Evolutionary conservation across 768 basidiomycete species (phyloP), one percentile per base, ranked within the genome.

Genomic region (Collybiopsis confluens): DNA sequence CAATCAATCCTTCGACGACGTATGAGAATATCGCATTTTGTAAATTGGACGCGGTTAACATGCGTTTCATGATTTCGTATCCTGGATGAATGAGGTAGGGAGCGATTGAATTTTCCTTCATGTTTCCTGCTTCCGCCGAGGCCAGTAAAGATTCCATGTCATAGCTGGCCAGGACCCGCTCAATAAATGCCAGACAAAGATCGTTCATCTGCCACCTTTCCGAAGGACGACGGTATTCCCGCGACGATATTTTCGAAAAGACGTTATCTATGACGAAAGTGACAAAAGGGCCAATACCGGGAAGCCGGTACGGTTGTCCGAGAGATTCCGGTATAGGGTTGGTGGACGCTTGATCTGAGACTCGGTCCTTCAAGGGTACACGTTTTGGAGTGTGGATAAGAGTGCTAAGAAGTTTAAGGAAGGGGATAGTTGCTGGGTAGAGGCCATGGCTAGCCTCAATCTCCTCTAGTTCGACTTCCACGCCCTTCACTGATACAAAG

Each of bases 251-350:
- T 48, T 86, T 84, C 28, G 86, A 78, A 58, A 98, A 89, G 2
- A 98, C 90, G 44, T 88, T 90, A 61, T 98, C 93, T 56, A 96
- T 71, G 52, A 95, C 88, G 64, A 96, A 98, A n/a, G 79, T 72
- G 10, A 85, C 76, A 68, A 90, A 96, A 0, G 93, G 92, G 0
- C 75, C 82, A 52, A 95, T 82, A 0, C 93, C 93, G 1, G 88
- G 85, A 15, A 84, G 68, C 20, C 93, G 82, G 59, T 92, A 87
- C 6, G 88, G 85, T 43, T 88, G 85, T 0, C 93, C 93, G 4
- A 95, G 72, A 38, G 73, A 73, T 54, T 95, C 87, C 1, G 92
- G 90, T 43, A 93, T 82, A 21, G 92, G 88, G 64, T 86, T 83
- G 46, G 84, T 67, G 1, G 86, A 70, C 26, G 69, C 83, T 6